Evolutionary conservation across 495 filamentous ascomycete species (phyloP).

Genomic region (Penicillium roqueforti): DNA sequence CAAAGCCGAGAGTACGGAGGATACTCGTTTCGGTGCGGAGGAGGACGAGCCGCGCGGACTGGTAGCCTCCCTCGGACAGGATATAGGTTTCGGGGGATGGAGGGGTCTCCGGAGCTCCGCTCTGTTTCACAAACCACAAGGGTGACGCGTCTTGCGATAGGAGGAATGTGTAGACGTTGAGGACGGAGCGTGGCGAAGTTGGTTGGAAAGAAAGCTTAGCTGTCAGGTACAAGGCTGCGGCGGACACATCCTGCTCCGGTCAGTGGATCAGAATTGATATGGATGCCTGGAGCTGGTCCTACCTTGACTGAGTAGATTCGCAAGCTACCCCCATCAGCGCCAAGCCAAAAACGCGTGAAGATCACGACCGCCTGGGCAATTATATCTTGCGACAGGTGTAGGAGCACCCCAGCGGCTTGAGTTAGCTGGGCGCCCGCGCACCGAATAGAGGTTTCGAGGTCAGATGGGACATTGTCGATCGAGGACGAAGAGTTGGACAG

Average conservation of each 20-base stretch:
- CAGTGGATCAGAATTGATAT: not conserved
- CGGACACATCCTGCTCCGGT: slow-evolving; percentile 64
- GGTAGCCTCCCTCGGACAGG: slow-evolving; percentile 69
- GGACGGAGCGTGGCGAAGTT: slow-evolving; percentile 68
- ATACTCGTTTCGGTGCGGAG: slow-evolving; percentile 70
- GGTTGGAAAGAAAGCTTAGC: slow-evolving; percentile 80
- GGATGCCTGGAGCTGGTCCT: not conserved
- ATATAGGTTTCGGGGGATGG: slow-evolving; percentile 58
- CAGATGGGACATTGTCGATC: slow-evolving; percentile 66
- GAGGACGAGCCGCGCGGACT: slow-evolving; percentile 55
- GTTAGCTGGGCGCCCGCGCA: slow-evolving; percentile 65
- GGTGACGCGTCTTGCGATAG: slow-evolving; percentile 58
- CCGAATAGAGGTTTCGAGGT: slow-evolving; percentile 66
- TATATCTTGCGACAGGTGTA: slow-evolving; percentile 82
- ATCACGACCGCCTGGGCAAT: slow-evolving; percentile 87
- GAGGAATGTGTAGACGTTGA: slow-evolving; percentile 82
- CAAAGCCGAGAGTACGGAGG: slow-evolving; percentile 70
- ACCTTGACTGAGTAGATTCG: slow-evolving; percentile 55
- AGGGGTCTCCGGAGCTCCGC: slow-evolving; percentile 31
- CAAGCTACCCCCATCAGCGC: slow-evolving; percentile 60
- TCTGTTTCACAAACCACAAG: slow-evolving; percentile 47
- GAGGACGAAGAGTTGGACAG: slow-evolving; percentile 64
- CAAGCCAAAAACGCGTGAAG: slow-evolving; percentile 81
- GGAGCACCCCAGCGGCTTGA: slow-evolving; percentile 80
- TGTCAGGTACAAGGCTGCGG: slow-evolving; percentile 74